These are phyloP conservation scores for Melaleuca alternifolia DNA, from an alignment of 345 rosid species.

Conservation along the genomic window DNA sequence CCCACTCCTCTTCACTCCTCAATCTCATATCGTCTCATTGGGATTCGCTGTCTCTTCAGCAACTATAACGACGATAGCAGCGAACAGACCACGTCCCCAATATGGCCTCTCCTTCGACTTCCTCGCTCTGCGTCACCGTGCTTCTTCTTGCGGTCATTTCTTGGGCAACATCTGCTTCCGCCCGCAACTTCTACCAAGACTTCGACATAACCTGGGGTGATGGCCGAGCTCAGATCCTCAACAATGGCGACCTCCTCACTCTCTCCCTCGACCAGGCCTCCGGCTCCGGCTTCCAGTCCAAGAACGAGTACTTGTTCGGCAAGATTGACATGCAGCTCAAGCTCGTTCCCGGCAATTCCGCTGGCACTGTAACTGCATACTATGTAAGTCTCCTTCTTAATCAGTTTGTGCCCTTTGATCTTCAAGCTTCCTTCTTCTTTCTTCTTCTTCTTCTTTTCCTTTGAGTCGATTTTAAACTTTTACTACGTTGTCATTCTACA, in stretches of 20 bases:
- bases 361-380: constrained; percentile 48
- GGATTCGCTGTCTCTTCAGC: background rate
- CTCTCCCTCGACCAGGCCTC: constrained; percentile 44
- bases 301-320: constrained; percentile 43
- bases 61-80: background rate
- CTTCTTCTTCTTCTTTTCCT: background rate
- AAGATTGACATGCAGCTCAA: constrained; percentile 47
- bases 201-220: constrained; percentile 54
- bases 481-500: background rate
- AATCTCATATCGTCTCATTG: background rate
- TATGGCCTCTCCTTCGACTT: background rate
- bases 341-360: constrained; percentile 51
- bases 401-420: background rate
- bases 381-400: constrained; percentile 18
- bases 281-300: constrained; percentile 57
- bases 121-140: background rate
- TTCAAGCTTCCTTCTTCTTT: background rate
- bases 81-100: background rate
- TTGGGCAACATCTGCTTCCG: background rate
- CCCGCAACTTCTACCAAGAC: constrained; percentile 28
- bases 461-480: background rate
- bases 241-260: constrained; percentile 51
- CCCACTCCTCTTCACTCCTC: background rate
- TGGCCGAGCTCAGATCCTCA: constrained; percentile 44
- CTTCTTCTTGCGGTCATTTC: background rate